Evolutionary conservation across 306 rosid species (phyloP), one percentile per base, ranked within the genome.

Genomic region (Pachyrhizus erosus): DNA sequence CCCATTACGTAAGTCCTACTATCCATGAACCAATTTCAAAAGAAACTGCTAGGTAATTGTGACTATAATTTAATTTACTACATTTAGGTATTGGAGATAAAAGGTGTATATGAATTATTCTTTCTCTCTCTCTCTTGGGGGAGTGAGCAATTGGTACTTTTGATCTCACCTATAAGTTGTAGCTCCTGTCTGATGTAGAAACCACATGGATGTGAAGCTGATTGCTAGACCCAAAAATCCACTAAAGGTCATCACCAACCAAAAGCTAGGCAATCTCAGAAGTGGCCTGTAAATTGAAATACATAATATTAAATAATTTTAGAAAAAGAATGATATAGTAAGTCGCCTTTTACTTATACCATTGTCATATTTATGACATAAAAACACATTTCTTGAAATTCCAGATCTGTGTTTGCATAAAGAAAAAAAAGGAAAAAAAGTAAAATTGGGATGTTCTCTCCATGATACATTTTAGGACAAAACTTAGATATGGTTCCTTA

Each of bases 191-290:
- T 96, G 97, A 87, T 91, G 98, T 89, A 93, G 98, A 91, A 96
- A 96, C 99, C 99, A 93, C 99, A 96, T 92, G 23, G 99, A 96
- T n/a, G 99, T 90, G 89, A 96, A 96, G 89, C 98, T 93, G 84
- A 96, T 96, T 34, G 94, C 98, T 72, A 96, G 91, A 73, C 99
- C 99, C 89, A 93, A 85, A 89, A 92, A 62, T 75, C 99, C 99
- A 73, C 99, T 96, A 17, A 91, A 86, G 11, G 99, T 93, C 81
- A 92, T 88, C 78, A 96, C 99, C 84, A 91, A 13, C 99, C 99
- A 96, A 91, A 96, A 93, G 87, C 87, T 85, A 21, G 97, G 94
- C 80, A 89, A 83, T 80, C 94, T 92, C 88, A 96, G 85, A 78
- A 96, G 99, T 37, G 99, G 94, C 84, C 99, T 96, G 97, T 89